Conservation (phyloP, 495 filamentous ascomycete genomes). For the Podospora anserina region DNA sequence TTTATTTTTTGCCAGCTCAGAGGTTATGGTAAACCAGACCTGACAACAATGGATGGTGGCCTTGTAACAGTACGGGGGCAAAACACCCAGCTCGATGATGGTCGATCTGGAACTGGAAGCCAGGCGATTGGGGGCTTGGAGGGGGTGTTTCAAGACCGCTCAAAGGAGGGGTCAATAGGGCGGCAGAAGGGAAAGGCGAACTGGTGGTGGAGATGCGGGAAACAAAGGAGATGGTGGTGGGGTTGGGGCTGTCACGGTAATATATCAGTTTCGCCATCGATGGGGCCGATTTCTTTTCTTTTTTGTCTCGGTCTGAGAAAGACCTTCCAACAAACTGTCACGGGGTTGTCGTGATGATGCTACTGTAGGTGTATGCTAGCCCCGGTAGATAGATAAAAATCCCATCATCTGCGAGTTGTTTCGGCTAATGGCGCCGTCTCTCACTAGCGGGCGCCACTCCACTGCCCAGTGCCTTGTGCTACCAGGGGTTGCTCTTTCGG, state of each 20-base stretch:
- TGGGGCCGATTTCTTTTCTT: slow-evolving; percentile 2
- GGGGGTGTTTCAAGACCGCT: not conserved
- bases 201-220: slow-evolving; percentile 1
- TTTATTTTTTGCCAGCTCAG: not conserved
- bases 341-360: not conserved
- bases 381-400: slow-evolving; percentile 12
- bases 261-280: slow-evolving; percentile 8
- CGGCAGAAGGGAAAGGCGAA: not conserved
- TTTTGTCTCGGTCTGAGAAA: not conserved
- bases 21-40: not conserved
- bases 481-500: slow-evolving; percentile 14
- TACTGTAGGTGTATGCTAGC: not conserved
- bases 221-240: not conserved
- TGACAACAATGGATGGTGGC: not conserved
- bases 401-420: slow-evolving; percentile 14
- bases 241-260: slow-evolving; percentile 1
- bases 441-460: slow-evolving; percentile 12
- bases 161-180: not conserved
- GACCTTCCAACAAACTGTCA: not conserved
- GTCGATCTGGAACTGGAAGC: not conserved
- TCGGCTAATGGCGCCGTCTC: slow-evolving; percentile 13
- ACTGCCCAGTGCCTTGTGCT: slow-evolving; percentile 4
- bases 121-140: not conserved
- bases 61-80: no score
- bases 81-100: not conserved